Conservation (phyloP, 1,139 yeast genomes). For the Scheffersomyces titani region DNA sequence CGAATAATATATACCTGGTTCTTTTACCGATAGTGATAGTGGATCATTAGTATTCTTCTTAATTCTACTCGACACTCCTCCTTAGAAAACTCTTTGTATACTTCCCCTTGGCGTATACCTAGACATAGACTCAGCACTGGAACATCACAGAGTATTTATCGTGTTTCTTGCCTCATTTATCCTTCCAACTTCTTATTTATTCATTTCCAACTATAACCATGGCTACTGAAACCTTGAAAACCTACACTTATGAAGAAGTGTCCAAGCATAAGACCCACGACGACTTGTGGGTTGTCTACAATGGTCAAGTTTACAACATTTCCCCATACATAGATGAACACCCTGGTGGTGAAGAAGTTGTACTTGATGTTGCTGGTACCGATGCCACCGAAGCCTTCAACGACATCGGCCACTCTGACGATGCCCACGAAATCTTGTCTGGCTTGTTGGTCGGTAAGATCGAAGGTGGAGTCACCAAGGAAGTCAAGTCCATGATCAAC, state of each 20-base stretch:
- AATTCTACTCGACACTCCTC: not conserved
- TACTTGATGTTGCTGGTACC: constrained; percentile 84
- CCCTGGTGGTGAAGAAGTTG: constrained; percentile 98
- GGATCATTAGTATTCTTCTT: not conserved
- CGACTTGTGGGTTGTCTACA: constrained; percentile 88
- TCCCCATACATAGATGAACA: constrained; percentile 89
- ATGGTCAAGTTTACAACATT: constrained; percentile 89
- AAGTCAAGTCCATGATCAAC: constrained; percentile 22
- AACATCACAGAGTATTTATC: not conserved
- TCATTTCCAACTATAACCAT: not conserved
- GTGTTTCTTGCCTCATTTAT: not conserved
- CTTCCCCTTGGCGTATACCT: not conserved
- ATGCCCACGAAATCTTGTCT: constrained; percentile 77
- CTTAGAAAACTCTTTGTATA: not conserved
- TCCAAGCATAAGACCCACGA: constrained; percentile 73
- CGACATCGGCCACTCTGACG: constrained; percentile 97
- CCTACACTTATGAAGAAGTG: constrained; percentile 60
- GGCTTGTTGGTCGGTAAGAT: constrained; percentile 68
- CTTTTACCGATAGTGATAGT: not conserved
- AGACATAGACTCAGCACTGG: not conserved
- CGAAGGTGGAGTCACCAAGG: constrained; percentile 44
- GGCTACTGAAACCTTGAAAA: constrained; percentile 15
- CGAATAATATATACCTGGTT: not conserved
- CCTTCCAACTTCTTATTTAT: not conserved
- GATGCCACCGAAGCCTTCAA: constrained; percentile 95